These are phyloP conservation scores for Cordyceps militaris DNA, from an alignment of 2,329 filamentous ascomycete species.

Conservation along the genomic window DNA sequence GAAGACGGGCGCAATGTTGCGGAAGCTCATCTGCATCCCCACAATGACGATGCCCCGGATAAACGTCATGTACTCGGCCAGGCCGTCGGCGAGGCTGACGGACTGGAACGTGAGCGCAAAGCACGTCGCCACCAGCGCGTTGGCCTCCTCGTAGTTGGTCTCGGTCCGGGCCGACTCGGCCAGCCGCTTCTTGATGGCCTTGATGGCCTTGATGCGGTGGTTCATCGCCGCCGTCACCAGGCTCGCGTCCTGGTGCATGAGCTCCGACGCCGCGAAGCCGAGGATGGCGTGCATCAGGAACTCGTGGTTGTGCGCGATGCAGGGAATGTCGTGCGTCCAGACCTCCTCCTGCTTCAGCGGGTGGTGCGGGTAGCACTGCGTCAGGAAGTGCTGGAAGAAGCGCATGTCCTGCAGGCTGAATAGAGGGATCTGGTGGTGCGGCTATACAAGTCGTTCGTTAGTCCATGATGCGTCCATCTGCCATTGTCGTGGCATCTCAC, in stretches of 20 bases:
- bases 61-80: constrained; percentile 55
- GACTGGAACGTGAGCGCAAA: constrained; percentile 55
- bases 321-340: constrained; percentile 61
- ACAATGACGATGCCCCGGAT: constrained; percentile 51
- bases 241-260: constrained; percentile 43
- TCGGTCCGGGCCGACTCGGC: constrained; percentile 33
- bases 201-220: constrained; percentile 60
- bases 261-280: constrained; percentile 59
- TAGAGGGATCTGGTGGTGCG: constrained; percentile 49
- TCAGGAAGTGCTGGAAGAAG: constrained; percentile 60
- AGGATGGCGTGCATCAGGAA: constrained; percentile 66
- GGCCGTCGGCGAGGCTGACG: constrained; percentile 48
- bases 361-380: constrained; percentile 55
- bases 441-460: constrained; percentile 28
- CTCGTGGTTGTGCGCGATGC: constrained; percentile 59
- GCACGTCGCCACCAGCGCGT: constrained; percentile 53
- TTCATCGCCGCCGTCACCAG: constrained; percentile 52
- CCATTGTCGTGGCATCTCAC: constrained; percentile 22
- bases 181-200: constrained; percentile 51
- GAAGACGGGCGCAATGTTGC: constrained; percentile 44
- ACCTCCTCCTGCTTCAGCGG: constrained; percentile 58
- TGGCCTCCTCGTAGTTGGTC: constrained; percentile 45
- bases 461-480: not conserved
- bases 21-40: constrained; percentile 45
- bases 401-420: constrained; percentile 60